Conservation (phyloP, 1,284 basidiomycete species). For the Heterobasidion irregulare region DNA sequence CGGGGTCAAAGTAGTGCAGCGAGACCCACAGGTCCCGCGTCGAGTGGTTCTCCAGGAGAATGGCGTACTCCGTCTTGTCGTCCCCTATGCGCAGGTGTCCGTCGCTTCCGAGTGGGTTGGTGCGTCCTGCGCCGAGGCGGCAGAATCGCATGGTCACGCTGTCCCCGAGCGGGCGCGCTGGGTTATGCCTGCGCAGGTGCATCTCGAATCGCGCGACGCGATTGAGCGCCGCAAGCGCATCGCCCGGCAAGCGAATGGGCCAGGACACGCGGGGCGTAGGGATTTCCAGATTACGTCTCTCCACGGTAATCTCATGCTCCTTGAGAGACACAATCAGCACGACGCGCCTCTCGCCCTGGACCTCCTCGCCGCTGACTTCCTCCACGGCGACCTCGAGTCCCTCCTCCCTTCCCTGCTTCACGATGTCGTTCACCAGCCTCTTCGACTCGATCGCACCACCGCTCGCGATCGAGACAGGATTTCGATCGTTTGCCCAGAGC, state of each 20-base stretch:
- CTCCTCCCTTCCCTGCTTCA: not conserved
- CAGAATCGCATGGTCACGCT: not conserved
- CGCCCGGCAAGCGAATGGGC: not conserved
- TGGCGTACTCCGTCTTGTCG: not conserved
- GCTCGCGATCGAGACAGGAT: not conserved
- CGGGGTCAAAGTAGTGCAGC: conserved; percentile 11
- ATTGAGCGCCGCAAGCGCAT: not conserved
- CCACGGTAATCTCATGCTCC: not conserved
- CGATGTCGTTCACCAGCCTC: not conserved
- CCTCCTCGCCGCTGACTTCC: no score
- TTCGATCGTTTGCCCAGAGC: not conserved
- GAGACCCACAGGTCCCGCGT: conserved; percentile 2
- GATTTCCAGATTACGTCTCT: not conserved
- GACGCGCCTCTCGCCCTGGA: no score
- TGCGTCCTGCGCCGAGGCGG: not conserved
- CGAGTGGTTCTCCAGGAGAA: conserved; percentile 1
- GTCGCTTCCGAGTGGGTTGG: not conserved
- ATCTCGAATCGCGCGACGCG: not conserved
- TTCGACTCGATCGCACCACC: not conserved
- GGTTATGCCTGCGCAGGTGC: not conserved
- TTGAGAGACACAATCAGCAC: not conserved
- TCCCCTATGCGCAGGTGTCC: not conserved
- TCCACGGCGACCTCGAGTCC: no score
- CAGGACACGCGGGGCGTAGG: not conserved
- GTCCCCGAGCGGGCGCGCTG: not conserved